Base-by-base conservation (phyloP, 352 stramenopile species). In the Globisporangium cederbergense region DNA sequence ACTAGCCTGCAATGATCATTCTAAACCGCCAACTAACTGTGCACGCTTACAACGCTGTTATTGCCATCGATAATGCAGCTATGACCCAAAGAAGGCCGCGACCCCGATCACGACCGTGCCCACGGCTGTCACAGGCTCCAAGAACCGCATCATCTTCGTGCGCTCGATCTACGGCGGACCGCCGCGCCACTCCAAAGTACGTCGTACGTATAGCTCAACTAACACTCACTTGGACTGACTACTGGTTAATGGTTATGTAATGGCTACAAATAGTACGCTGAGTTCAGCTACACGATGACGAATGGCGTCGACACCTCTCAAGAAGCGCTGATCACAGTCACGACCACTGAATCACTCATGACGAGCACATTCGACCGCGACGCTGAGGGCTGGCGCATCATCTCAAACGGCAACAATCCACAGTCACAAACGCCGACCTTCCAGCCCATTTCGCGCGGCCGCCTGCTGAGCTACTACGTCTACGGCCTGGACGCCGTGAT, bases 381-480 rank as follows among this genome's bases (percentile, higher is more conserved):
- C 20, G 67, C 79, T 11, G 91, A 98, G 57, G 81, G 79, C 58
- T 98, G 90, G 91, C 74, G 34, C 7, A 81, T 96, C 57, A 54
- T 88, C 20, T 77, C 77, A 5, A 97, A 97, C 62, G 74, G 86
- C 42, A 75, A 66, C 22, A 65, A 56, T 4, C 64, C 57, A 0
- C 46, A 64, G 40, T 46, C 40, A n/a, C 16, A 7, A 8, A 67
- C 65, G 8, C 36, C 76, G 30, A 72, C 66, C 3, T 84, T 85
- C 58, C 83, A 94, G 62, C 73, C 79, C 4, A 86, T 90, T 58
- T 87, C 77, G 8, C 77, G 83, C 20, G 84, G 87, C 25, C 75
- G 84, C 0, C 66, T 87, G 54, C 68, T 98, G 32, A 98, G 86
- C 66, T 91, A 95, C 65, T 97, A 97, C 65, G 91, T 98, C 70